phyloP scores from a whole-genome alignment of 192 early-diverging fungal genomes.

The Helicostylum pulchrum region DNA sequence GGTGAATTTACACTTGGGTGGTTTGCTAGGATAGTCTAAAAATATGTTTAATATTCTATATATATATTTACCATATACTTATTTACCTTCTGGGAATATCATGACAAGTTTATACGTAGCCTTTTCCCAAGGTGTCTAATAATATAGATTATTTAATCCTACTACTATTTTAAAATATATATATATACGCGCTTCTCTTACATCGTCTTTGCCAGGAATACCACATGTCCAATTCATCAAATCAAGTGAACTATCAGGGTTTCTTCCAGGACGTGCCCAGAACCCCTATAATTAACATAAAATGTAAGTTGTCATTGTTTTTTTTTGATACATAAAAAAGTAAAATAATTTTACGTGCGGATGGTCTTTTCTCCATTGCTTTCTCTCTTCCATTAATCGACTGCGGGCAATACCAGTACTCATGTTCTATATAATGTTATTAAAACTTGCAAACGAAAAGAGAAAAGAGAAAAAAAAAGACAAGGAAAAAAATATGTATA shows the following conservation, averaged over 20 bases:
- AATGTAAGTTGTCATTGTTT: slow-evolving; percentile 6
- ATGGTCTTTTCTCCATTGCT: slow-evolving; percentile 97
- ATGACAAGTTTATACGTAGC: slow-evolving; percentile 84
- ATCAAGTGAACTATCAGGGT: slow-evolving; percentile 72
- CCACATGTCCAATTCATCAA: slow-evolving; percentile 79
- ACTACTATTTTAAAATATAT: background rate
- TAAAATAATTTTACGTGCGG: slow-evolving; percentile 50
- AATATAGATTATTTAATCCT: background rate
- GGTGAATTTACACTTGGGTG: slow-evolving; percentile 81
- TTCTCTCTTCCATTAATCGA: slow-evolving; percentile 76
- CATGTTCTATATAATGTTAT: slow-evolving; percentile 10
- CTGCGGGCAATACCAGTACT: slow-evolving; percentile 35
- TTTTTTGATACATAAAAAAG: background rate
- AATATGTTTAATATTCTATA: background rate
- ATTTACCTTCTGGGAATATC: slow-evolving; percentile 73
- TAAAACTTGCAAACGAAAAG: background rate
- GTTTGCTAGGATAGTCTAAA: slow-evolving; percentile 78
- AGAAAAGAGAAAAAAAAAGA: background rate
- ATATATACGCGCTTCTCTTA: slow-evolving; percentile 23
- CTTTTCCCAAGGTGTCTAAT: slow-evolving; percentile 81
- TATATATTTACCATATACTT: background rate
- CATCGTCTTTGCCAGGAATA: slow-evolving; percentile 50
- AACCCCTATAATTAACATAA: slow-evolving; percentile 68
- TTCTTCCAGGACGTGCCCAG: slow-evolving; percentile 87
- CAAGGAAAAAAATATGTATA: background rate